Conservation (phyloP, 495 filamentous ascomycete species). For the Aspergillus haitiensis region DNA sequence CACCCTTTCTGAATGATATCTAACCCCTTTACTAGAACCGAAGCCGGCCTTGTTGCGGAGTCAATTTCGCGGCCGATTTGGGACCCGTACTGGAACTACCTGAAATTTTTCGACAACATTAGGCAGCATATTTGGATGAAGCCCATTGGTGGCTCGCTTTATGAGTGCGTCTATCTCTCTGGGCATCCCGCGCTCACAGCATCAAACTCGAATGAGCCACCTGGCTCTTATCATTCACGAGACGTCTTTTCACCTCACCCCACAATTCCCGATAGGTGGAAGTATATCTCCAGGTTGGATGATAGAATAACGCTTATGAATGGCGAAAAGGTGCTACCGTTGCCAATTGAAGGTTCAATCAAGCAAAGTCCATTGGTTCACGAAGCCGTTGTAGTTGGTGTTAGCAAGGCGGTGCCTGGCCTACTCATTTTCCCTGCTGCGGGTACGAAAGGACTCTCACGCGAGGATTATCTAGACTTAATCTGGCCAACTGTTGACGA, state of each 20-base stretch:
- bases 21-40: conserved; percentile 44
- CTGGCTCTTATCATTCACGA: conserved; percentile 54
- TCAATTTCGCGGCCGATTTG: conserved; percentile 48
- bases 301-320: conserved; percentile 64
- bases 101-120: conserved; percentile 49
- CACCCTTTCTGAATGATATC: background rate
- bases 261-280: conserved; percentile 59
- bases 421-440: conserved; percentile 52
- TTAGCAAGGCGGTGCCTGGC: conserved; percentile 50
- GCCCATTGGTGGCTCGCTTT: conserved; percentile 43
- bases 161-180: conserved; percentile 53
- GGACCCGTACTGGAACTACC: conserved; percentile 56
- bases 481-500: conserved; percentile 51
- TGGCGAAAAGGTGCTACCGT: conserved; percentile 69
- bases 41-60: conserved; percentile 52
- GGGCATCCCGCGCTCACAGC: conserved; percentile 52
- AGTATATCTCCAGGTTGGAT: conserved; percentile 62
- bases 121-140: conserved; percentile 52
- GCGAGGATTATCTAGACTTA: conserved; percentile 44
- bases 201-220: conserved; percentile 55
- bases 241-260: conserved; percentile 67
- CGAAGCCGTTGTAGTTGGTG: conserved; percentile 62
- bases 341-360: conserved; percentile 59
- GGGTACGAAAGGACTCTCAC: conserved; percentile 30
- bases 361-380: conserved; percentile 50